These are phyloP conservation scores for Nothopassalora personata DNA, from an alignment of 2,329 filamentous ascomycete species.

Conservation along the genomic window DNA sequence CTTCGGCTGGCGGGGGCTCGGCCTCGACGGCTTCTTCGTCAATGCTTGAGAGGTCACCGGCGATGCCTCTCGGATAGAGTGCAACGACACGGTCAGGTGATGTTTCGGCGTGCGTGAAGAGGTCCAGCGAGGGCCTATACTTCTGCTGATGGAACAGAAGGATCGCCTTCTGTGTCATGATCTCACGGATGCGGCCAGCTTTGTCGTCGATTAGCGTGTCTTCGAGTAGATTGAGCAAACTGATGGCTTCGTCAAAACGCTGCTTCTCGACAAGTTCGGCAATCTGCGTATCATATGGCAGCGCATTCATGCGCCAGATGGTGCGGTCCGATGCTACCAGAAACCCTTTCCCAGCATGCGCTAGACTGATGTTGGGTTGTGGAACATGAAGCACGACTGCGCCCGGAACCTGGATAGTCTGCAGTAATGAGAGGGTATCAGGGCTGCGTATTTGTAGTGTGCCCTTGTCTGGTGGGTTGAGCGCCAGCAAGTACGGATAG, in stretches of 20 bases:
- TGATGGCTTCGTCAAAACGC: constrained; percentile 86
- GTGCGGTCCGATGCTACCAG: constrained; percentile 84
- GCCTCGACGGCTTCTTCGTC: constrained; percentile 38
- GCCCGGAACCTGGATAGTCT: constrained; percentile 74
- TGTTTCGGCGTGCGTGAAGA: constrained; percentile 86
- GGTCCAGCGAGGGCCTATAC: constrained; percentile 78
- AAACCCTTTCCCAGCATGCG: constrained; percentile 93
- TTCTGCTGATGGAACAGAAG: constrained; percentile 74
- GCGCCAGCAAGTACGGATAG: constrained; percentile 86
- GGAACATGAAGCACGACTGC: constrained; percentile 85
- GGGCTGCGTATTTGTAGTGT: constrained; percentile 87
- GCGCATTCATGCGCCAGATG: constrained; percentile 93
- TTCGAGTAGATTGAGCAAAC: constrained; percentile 81
- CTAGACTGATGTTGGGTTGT: constrained; percentile 86
- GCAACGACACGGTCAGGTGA: constrained; percentile 83
- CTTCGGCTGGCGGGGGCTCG: constrained; percentile 40
- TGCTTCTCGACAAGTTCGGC: constrained; percentile 69
- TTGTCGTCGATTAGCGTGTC: constrained; percentile 86
- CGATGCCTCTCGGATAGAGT: constrained; percentile 76
- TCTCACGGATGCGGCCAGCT: constrained; percentile 68
- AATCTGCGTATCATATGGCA: constrained; percentile 86
- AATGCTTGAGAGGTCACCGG: constrained; percentile 68
- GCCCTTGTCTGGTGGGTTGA: constrained; percentile 79
- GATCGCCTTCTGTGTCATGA: constrained; percentile 90
- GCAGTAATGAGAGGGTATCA: constrained; percentile 81